Base-by-base conservation (phyloP, 331 rosid genomes). In the Cydonia oblonga region DNA sequence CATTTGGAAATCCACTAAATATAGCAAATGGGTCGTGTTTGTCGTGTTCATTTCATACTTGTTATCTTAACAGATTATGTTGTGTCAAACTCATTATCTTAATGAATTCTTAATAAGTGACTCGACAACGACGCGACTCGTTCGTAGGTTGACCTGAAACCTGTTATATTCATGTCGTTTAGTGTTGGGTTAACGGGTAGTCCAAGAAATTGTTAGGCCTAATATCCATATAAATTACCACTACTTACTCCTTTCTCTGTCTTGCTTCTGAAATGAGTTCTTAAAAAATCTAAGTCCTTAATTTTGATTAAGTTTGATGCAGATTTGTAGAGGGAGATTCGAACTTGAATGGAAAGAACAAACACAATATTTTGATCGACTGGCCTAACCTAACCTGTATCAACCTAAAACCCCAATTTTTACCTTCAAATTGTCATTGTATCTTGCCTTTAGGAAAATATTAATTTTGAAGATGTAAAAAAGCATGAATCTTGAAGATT, bases 401-500 rank as follows among this genome's bases (percentile, higher is more conserved):
- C 15, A 10, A 15, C 46, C 15, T 11, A 40, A 40, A 40, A 12
- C 2, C 58, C 58, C 24, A 8, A 9, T n/a, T 53, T 53, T 53
- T n/a, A 53, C 24, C 5, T 53, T 53, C 24, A 6, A 7, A 8
- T n/a, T 53, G 23, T 20, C 33, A 1, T 24, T 2, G 35, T 59
- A 10, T 14, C 71, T 25, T 46, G 23, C 29, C 40, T 25, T 44
- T 2, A 25, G 56, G 56, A 40, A 66, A 40, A 66, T 40, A 66
- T 40, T 38, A 66, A 13, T 22, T 9, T 23, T 46, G 9, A 65
- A 22, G 70, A 63, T 51, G 16, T 20, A 20, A 74, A 24, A 51
- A 16, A 52, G 3, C 54, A 14, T 53, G 57, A 67, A 67, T 75
- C 46, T 25, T 72, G 29, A 60, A 42, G 76, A 76, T 32, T 76